Evolutionary conservation across 768 basidiomycete genomes (phyloP).

Genomic region (Psilocybe azurescens): DNA sequence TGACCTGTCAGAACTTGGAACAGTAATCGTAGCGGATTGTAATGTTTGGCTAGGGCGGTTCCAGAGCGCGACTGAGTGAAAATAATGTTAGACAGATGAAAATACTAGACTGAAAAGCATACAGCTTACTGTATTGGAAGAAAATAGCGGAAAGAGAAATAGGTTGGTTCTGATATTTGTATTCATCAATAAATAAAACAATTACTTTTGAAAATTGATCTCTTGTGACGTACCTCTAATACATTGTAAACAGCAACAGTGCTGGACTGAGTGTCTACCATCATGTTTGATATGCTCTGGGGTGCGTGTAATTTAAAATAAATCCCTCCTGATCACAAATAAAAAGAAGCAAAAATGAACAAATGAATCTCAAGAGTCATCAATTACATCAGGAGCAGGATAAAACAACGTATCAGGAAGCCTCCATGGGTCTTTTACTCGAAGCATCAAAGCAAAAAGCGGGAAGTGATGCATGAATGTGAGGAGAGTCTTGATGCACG

Average conservation of each 20-base stretch:
- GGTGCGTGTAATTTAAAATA: slow-evolving; percentile 16
- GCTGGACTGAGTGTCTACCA: not conserved
- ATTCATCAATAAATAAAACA: no score
- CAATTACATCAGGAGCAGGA: no score
- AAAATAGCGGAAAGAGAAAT: slow-evolving; percentile 57
- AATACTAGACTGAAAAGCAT: slow-evolving; percentile 2
- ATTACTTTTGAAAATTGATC: no score
- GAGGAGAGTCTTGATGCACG: slow-evolving; percentile 64
- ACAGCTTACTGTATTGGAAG: slow-evolving; percentile 58
- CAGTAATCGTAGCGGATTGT: no score
- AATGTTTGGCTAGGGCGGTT: slow-evolving; percentile 50
- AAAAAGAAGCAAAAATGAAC: no score
- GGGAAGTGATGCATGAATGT: slow-evolving; percentile 93
- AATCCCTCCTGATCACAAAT: no score
- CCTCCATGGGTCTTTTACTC: slow-evolving; percentile 82
- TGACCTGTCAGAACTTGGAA: no score
- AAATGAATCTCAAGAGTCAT: no score
- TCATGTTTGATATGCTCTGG: not conserved
- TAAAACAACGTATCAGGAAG: slow-evolving; percentile 64
- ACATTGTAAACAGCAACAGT: slow-evolving; percentile 24
- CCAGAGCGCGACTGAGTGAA: slow-evolving; percentile 50
- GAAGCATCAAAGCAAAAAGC: slow-evolving; percentile 84
- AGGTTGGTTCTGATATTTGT: slow-evolving; percentile 65
- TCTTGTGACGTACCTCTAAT: slow-evolving; percentile 45
- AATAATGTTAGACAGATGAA: not conserved